Evolutionary conservation across 192 early-diverging fungal genomes (phyloP), one percentile per base, ranked within the genome.

Genomic region (Rhizophagus prolifer): DNA sequence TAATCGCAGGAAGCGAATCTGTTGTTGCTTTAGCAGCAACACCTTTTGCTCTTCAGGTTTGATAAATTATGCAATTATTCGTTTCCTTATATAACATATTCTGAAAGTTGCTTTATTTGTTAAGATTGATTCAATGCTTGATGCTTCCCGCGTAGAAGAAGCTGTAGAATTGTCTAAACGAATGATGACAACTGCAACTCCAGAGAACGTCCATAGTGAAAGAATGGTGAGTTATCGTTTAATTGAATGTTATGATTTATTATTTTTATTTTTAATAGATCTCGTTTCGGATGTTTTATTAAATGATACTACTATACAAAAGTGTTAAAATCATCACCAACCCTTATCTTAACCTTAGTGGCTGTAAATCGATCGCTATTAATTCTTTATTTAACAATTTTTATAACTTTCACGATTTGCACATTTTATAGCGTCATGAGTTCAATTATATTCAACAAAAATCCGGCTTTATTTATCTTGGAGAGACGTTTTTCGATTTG

Each of bases 401-500:
- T 36, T 5, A 69, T 34, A 36, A 28, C 21, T 34, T 70, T 54
- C 16, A 58, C 28, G 3, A 19, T 19, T 72, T 14, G 13, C 4
- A 58, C 59, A 26, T 21, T 28, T 46, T 28, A 58, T 72, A 76
- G 73, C 84, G 82, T 34, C 74, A 72, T 9, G 88, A 90, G 54
- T 73, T 87, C 28, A 82, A 86, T 65, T 88, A 88, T 77, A 85
- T 92, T 12, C 89, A 89, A 78, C 87, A 90, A 72, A 89, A 89
- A 58, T 88, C 90, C 2, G 94, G 89, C 34, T 67, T 92, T 10
- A 76, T 91, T 7, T 86, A 86, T 58, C 82, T 95, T 23, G 81
- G 82, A 19, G 86, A 87, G 36, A 90, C 91, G 2, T 61, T 88
- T 0, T 94, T 94, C 77, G 88, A 94, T 28, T 86, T 91, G 47